Conservation (phyloP, 2,329 filamentous ascomycete species). For the Onygena corvina region DNA sequence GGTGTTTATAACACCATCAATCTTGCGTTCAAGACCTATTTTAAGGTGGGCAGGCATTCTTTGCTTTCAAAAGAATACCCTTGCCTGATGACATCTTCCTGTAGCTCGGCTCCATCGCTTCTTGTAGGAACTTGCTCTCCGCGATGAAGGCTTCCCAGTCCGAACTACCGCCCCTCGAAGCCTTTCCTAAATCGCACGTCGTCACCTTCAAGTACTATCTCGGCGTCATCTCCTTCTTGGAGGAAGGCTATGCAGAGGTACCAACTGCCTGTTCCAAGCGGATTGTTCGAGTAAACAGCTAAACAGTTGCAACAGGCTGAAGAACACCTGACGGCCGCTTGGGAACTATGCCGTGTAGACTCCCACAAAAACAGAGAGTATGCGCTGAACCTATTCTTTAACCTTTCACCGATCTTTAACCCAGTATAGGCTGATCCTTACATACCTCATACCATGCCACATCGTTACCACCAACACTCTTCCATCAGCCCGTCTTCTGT, state of each 20-base stretch:
- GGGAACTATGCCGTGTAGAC: constrained; percentile 63
- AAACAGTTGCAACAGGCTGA: constrained; percentile 52
- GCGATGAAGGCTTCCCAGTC: constrained; percentile 63
- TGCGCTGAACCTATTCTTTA: constrained; percentile 22
- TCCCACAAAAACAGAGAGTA: constrained; percentile 70
- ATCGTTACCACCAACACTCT: constrained; percentile 79
- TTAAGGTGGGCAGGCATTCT: constrained; percentile 48
- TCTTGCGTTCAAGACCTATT: constrained; percentile 95
- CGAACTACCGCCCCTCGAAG: constrained; percentile 68
- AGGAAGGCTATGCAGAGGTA: constrained; percentile 80
- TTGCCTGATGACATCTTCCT: constrained; percentile 30
- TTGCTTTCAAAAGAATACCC: neutral
- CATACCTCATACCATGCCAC: constrained; percentile 87
- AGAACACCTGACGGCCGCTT: constrained; percentile 65
- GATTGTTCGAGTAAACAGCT: neutral
- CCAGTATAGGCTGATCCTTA: constrained; percentile 63
- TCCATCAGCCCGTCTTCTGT: constrained; percentile 58
- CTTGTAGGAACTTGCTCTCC: constrained; percentile 65
- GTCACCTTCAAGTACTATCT: constrained; percentile 96
- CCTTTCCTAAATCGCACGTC: constrained; percentile 78
- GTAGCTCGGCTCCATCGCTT: constrained; percentile 51
- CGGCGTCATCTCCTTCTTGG: constrained; percentile 83
- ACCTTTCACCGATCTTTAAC: neutral
- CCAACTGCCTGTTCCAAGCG: constrained; percentile 13
- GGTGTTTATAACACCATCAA: constrained; percentile 92